Conservation (phyloP, 2,329 filamentous ascomycete species). For the Fusarium compactum region DNA sequence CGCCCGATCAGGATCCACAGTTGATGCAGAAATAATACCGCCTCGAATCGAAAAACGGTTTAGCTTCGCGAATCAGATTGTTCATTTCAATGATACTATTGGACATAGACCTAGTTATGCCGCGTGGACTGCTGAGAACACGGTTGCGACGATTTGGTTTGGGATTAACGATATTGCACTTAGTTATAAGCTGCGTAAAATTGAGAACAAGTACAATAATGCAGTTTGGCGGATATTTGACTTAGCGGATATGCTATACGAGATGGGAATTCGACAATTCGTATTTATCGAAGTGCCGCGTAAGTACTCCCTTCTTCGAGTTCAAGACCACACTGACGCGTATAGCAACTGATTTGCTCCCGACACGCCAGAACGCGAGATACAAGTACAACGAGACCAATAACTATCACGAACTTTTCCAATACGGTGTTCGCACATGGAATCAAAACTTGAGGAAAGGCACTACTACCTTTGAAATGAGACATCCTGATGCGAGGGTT, state of each 20-base stretch:
- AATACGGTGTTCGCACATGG: not conserved
- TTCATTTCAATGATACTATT: not conserved
- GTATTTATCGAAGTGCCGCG: conserved; percentile 2
- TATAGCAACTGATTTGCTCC: not conserved
- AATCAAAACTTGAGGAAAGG: not conserved
- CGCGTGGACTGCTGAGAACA: not conserved
- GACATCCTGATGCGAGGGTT: not conserved
- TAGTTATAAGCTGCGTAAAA: not conserved
- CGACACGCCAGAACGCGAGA: not conserved
- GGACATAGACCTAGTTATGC: conserved; percentile 6
- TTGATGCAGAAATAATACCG: not conserved
- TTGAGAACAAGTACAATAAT: not conserved
- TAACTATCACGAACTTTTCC: not conserved
- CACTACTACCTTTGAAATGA: not conserved
- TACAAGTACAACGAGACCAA: not conserved
- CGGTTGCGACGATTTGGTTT: conserved; percentile 7
- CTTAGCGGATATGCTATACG: not conserved
- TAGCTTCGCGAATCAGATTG: not conserved
- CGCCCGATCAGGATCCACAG: not conserved
- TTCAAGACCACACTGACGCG: not conserved
- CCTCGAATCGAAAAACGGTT: not conserved
- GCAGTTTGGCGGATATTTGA: conserved; percentile 2
- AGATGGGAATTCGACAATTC: not conserved
- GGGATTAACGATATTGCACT: not conserved
- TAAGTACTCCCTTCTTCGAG: not conserved